phyloP scores from a whole-genome alignment of 345 rosid genomes.

The Dipteronia sinensis region DNA sequence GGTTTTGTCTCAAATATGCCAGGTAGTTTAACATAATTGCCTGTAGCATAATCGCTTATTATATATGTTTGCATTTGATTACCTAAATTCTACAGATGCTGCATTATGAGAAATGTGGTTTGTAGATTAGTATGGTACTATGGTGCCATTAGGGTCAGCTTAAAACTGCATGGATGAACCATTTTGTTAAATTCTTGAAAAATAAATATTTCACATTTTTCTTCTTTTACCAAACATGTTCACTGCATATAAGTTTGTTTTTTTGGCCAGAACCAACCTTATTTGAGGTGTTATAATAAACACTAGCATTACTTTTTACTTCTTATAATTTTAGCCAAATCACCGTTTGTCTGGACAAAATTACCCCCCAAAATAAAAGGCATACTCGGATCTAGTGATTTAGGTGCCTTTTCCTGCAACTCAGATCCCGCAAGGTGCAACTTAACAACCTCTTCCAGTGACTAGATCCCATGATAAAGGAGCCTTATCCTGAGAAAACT shows the following conservation, averaged over 20 bases:
- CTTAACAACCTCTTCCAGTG: not conserved
- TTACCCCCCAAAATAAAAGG: not conserved
- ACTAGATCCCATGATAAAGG: not conserved
- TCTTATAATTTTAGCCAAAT: not conserved
- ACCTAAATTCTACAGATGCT: not conserved
- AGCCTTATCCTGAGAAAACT: not conserved
- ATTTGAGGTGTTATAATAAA: not conserved
- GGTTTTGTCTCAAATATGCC: conserved; percentile 85
- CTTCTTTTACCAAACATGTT: not conserved
- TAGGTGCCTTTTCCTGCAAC: no score
- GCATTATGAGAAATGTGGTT: not conserved
- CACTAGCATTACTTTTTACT: not conserved
- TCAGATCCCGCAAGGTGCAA: no score
- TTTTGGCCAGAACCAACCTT: not conserved
- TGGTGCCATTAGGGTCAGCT: not conserved
- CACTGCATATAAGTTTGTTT: not conserved
- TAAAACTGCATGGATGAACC: not conserved
- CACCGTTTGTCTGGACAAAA: no score
- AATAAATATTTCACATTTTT: no score
- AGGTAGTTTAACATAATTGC: conserved; percentile 36
- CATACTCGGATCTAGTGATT: no score
- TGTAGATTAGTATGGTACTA: not conserved
- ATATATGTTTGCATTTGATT: not conserved
- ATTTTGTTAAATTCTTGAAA: not conserved
- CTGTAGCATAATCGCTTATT: not conserved